Evolutionary conservation across 352 stramenopile genomes (phyloP), one percentile per base, ranked within the genome.

Genomic region (Elongisporangium undulatum): DNA sequence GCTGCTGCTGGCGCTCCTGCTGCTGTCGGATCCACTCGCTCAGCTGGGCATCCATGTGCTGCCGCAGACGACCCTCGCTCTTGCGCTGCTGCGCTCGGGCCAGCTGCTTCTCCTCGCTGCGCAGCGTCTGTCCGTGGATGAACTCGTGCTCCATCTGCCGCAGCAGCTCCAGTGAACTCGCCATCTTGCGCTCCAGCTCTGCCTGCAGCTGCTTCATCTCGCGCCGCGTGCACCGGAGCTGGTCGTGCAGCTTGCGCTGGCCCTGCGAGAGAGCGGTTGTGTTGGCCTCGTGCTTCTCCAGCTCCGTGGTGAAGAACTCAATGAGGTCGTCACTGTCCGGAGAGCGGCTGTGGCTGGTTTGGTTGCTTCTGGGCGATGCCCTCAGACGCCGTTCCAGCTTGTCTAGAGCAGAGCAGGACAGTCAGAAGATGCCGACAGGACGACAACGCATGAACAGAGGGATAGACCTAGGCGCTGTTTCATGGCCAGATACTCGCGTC

Each of bases 301-400:
- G 61, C 64, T 82, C 73, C 15, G 65, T 74, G 10, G 72, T 49
- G 53, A 82, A 75, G 49, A 82, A 82, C 50, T 82, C 73, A 41
- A 77, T 63, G 23, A 82, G 56, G 24, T 79, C 63, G 7, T 79
- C 65, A 23, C 59, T 73, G 15, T 70, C 64, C 24, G 29, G 29
- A 41, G 9, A 41, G 29, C 29, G 29, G 9, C 29, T 41, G 29
- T 15, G 29, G 29, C 29, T 41, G 9, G 5, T 41, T 9, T 41
- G 29, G 29, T 41, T 41, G 29, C 29, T 13, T 41, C 29, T 41
- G 29, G 29, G 29, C 29, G 29, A 41, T 15, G 74, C 67, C n/a
- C n/a, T n/a, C 3, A 74, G 53, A 16, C 70, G 70, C 22, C 67
- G 56, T 34, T 75, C 68, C 19, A 82, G 59, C 53, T 64, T 61